A percentile compares a stretch with the other conserved stretches of the same genome.
Conservation (phyloP, 495 filamentous ascomycete genomes). For the Xylaria palmicola region DNA sequence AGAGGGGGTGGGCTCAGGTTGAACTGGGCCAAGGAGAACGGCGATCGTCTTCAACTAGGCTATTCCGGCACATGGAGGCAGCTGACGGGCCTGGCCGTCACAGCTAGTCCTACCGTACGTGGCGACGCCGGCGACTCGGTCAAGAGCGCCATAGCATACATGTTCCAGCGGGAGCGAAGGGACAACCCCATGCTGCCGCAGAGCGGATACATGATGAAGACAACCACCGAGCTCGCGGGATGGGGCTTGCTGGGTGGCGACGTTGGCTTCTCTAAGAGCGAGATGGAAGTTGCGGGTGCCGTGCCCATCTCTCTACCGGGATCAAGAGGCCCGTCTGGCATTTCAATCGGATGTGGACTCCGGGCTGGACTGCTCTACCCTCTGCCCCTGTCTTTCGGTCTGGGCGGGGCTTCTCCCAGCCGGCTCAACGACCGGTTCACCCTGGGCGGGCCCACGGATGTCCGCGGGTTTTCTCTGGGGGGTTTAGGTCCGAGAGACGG, state of each 20-base stretch:
- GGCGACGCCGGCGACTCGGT: conserved; percentile 86
- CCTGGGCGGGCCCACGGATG: conserved; percentile 90
- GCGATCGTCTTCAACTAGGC: conserved; percentile 68
- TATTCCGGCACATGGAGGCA: conserved; percentile 87
- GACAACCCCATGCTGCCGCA: conserved; percentile 82
- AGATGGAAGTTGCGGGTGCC: conserved; percentile 76
- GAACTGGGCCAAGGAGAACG: conserved; percentile 61
- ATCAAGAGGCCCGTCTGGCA: conserved; percentile 64
- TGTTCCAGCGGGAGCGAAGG: conserved; percentile 73
- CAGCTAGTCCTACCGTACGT: conserved; percentile 77
- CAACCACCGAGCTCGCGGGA: conserved; percentile 78
- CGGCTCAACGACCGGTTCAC: conserved; percentile 92
- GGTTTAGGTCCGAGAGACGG: conserved; percentile 89
- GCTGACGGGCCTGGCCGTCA: conserved; percentile 69
- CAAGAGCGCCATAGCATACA: conserved; percentile 82
- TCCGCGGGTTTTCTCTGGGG: conserved; percentile 86
- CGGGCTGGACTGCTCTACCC: conserved; percentile 59
- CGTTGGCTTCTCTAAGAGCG: conserved; percentile 84
- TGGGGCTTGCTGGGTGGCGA: conserved; percentile 83
- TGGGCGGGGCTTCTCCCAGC: conserved; percentile 61
- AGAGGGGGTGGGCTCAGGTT: conserved; percentile 76
- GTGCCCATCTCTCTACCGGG: conserved; percentile 68
- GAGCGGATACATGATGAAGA: conserved; percentile 73
- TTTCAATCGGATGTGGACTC: conserved; percentile 54
- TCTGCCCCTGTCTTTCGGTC: conserved; percentile 54